These are phyloP conservation scores for Cercophora scortea DNA, from an alignment of 495 filamentous ascomycete species.

Conservation along the genomic window DNA sequence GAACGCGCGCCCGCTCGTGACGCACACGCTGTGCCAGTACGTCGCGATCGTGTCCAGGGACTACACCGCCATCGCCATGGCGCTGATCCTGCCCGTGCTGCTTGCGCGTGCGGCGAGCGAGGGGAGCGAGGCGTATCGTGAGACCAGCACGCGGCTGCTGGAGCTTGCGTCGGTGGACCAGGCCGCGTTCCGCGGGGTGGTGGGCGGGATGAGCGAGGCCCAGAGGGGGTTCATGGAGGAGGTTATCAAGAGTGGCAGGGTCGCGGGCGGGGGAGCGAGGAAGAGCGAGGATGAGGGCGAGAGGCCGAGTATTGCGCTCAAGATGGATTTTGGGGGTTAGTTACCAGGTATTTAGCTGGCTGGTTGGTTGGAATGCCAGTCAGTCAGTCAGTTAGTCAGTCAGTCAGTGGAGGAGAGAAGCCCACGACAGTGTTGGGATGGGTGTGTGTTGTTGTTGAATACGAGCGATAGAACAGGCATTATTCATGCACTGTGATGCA, in stretches of 20 bases:
- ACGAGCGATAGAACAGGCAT: no score
- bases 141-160: constrained; percentile 68
- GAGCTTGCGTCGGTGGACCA: constrained; percentile 76
- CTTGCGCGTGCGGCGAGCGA: constrained; percentile 57
- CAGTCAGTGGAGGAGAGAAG: no score
- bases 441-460: no score
- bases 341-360: no score
- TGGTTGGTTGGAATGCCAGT: no score
- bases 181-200: constrained; percentile 62
- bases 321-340: constrained; percentile 71
- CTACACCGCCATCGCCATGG: constrained; percentile 50
- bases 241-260: constrained; percentile 57
- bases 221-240: constrained; percentile 77
- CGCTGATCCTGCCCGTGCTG: constrained; percentile 71
- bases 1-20: constrained; percentile 56
- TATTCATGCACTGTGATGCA: no score
- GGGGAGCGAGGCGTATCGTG: constrained; percentile 44
- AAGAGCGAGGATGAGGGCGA: constrained; percentile 39
- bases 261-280: constrained; percentile 12
- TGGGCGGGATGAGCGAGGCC: constrained; percentile 59
- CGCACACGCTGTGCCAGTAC: constrained; percentile 66
- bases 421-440: no score
- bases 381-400: no score
- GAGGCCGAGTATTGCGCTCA: constrained; percentile 80
- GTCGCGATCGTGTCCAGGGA: constrained; percentile 46